These are phyloP conservation scores for Alternaria infectoria DNA, from an alignment of 2,329 filamentous ascomycete species.

Conservation along the genomic window DNA sequence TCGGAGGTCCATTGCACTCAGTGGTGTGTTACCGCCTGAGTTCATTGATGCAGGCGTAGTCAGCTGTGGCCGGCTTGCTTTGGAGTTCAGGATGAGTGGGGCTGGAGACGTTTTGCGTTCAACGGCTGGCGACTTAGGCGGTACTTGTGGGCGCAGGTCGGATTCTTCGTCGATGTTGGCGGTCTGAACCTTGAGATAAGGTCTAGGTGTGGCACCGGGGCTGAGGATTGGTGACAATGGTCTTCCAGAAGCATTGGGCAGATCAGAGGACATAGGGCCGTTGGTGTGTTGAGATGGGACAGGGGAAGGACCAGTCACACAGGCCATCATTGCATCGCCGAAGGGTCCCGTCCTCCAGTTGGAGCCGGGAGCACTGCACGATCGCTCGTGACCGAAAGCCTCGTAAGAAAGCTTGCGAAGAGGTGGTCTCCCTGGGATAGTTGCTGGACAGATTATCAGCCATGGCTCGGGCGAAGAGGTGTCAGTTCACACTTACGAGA, in stretches of 20 bases:
- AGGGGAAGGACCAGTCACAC: slow-evolving; percentile 46
- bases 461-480: neutral
- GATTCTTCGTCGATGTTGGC: slow-evolving; percentile 21
- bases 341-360: slow-evolving; percentile 49
- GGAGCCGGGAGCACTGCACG: slow-evolving; percentile 47
- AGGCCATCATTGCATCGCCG: slow-evolving; percentile 49
- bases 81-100: slow-evolving; percentile 39
- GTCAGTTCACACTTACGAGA: slow-evolving; percentile 43
- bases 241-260: slow-evolving; percentile 15
- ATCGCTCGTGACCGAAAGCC: slow-evolving; percentile 46
- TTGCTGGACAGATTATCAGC: slow-evolving; percentile 38
- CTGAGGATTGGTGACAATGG: slow-evolving; percentile 43
- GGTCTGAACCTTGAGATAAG: slow-evolving; percentile 43
- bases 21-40: slow-evolving; percentile 32
- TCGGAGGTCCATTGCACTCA: slow-evolving; percentile 37
- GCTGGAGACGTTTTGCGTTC: slow-evolving; percentile 45
- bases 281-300: slow-evolving; percentile 24
- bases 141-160: slow-evolving; percentile 43
- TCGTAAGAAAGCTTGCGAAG: slow-evolving; percentile 45
- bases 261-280: slow-evolving; percentile 20
- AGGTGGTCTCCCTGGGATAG: slow-evolving; percentile 50
- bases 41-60: slow-evolving; percentile 36
- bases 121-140: slow-evolving; percentile 45
- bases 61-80: slow-evolving; percentile 42
- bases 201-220: slow-evolving; percentile 37